A percentile compares a stretch with the other conserved stretches of the same genome.
phyloP scores from a whole-genome alignment of 257 asterid genomes.

The Cynanchum wilfordii region DNA sequence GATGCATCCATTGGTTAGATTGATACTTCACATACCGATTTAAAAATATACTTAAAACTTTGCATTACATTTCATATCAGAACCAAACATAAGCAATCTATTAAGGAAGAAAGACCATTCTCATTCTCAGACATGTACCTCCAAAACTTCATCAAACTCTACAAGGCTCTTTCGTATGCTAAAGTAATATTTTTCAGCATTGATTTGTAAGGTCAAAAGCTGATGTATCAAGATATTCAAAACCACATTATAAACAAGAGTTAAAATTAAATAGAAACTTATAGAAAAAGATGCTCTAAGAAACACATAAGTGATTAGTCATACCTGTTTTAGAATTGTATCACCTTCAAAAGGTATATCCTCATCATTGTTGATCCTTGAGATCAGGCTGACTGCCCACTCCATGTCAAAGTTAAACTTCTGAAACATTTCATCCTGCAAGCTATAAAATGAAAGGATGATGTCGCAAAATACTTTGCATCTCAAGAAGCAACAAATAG shows the following conservation, averaged over 20 bases:
- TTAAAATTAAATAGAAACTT: conserved; percentile 6
- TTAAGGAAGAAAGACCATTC: not conserved
- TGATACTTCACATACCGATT: not conserved
- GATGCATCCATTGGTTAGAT: not conserved
- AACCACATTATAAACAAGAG: conserved; percentile 10
- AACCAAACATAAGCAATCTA: not conserved
- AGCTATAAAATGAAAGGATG: conserved; percentile 41
- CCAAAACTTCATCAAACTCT: conserved; percentile 98
- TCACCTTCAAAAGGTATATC: conserved; percentile 90
- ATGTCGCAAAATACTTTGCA: conserved; percentile 9
- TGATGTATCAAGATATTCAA: conserved; percentile 28
- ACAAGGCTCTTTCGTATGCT: conserved; percentile 90
- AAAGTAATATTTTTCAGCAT: conserved; percentile 87
- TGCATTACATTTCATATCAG: not conserved
- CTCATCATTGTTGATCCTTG: conserved; percentile 83
- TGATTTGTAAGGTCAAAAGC: conserved; percentile 88
- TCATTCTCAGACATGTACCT: conserved; percentile 44
- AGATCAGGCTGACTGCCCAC: conserved; percentile 93
- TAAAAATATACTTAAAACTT: not conserved
- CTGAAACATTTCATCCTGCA: conserved; percentile 98
- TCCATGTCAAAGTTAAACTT: conserved; percentile 93
- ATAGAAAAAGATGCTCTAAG: conserved; percentile 3
- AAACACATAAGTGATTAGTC: not conserved
- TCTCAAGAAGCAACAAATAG: not conserved
- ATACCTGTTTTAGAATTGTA: conserved; percentile 82